Conservation (phyloP, 257 asterid genomes). For the Paraleonurus japonicus region DNA sequence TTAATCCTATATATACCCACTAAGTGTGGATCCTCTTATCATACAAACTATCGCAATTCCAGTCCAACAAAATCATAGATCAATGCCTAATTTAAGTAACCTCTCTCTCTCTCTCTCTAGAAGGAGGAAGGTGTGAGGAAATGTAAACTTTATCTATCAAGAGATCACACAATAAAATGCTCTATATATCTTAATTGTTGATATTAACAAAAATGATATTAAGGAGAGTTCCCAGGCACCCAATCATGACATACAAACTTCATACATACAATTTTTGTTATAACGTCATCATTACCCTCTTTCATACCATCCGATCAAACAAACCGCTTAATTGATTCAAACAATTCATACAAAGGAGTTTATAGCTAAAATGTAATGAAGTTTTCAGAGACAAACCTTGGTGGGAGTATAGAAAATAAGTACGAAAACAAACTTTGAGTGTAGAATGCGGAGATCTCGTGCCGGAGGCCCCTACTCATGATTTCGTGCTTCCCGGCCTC, state of each 20-base stretch:
- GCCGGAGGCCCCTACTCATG: too few species aligned
- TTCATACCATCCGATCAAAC: constrained; percentile 88
- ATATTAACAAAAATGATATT: neutral
- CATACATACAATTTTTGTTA: constrained; percentile 47
- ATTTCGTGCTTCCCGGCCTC: too few species aligned
- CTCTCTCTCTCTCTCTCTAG: neutral
- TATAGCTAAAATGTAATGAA: constrained; percentile 15
- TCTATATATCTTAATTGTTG: too few species aligned
- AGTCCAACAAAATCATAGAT: neutral
- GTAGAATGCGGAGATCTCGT: too few species aligned
- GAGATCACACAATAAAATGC: too few species aligned
- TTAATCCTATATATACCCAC: neutral
- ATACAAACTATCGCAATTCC: constrained; percentile 6
- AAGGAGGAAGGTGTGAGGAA: too few species aligned
- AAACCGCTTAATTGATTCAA: constrained; percentile 28
- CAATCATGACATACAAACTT: constrained; percentile 21
- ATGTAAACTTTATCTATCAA: too few species aligned
- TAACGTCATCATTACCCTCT: constrained; percentile 88
- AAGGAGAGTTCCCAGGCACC: constrained; percentile 19
- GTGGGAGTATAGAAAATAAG: constrained; percentile 89
- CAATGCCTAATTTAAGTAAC: neutral
- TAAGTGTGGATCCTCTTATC: neutral
- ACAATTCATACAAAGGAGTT: constrained; percentile 13
- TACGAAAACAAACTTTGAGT: too few species aligned
- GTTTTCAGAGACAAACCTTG: constrained; percentile 62